A percentile compares a stretch with the other conserved stretches of the same genome.
These are phyloP conservation scores for Anisogramma anomala DNA, from an alignment of 2,329 filamentous ascomycete genomes.

Conservation along the genomic window DNA sequence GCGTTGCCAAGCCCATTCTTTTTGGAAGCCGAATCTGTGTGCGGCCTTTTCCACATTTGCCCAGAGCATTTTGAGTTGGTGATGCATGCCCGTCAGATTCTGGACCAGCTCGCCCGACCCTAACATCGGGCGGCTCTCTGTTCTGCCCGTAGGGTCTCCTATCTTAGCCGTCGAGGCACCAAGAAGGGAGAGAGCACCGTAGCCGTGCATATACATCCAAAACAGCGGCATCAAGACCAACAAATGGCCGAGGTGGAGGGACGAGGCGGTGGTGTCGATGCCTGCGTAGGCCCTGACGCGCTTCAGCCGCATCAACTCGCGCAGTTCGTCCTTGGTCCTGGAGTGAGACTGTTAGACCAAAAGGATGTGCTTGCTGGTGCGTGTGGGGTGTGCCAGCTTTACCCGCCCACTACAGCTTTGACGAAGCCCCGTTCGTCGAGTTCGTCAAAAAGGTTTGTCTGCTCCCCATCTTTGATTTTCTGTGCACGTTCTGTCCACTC, in stretches of 20 bases:
- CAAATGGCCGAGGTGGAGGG: slow-evolving; percentile 70
- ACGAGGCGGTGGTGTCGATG: slow-evolving; percentile 70
- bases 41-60: slow-evolving; percentile 57
- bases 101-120: slow-evolving; percentile 40
- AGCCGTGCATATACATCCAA: slow-evolving; percentile 72
- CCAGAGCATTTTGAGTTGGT: slow-evolving; percentile 64
- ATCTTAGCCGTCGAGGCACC: slow-evolving; percentile 67
- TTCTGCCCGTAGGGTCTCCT: slow-evolving; percentile 65
- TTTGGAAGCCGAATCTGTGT: slow-evolving; percentile 50
- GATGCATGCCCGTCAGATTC: slow-evolving; percentile 58
- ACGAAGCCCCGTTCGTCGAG: slow-evolving; percentile 63
- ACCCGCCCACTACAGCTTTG: slow-evolving; percentile 61
- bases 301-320: slow-evolving; percentile 51
- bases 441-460: slow-evolving; percentile 46
- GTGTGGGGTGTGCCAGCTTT: slow-evolving; percentile 12
- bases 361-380: background rate
- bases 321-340: slow-evolving; percentile 33
- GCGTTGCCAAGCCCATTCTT: slow-evolving; percentile 53
- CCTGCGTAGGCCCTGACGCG: slow-evolving; percentile 68
- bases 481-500: slow-evolving; percentile 38
- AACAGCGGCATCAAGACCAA: slow-evolving; percentile 74
- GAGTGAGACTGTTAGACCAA: slow-evolving; percentile 5
- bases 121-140: slow-evolving; percentile 47
- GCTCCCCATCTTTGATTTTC: slow-evolving; percentile 37
- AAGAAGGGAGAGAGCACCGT: slow-evolving; percentile 53